Base-by-base conservation (phyloP, 169 alveolate genomes). In the Hammondia hammondi region DNA sequence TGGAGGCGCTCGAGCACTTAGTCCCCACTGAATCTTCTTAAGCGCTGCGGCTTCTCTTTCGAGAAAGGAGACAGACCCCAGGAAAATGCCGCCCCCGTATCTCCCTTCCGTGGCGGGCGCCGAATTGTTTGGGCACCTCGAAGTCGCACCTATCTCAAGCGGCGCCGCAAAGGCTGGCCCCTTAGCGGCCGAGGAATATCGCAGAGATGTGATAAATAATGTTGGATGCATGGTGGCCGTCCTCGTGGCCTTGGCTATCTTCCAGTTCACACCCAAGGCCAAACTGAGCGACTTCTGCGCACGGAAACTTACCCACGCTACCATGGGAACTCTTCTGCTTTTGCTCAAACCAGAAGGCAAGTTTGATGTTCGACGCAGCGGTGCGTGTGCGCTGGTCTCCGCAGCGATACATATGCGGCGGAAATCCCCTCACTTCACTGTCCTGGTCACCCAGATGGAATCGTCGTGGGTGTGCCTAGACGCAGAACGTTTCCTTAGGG, bases 191-290 rank as follows among this genome's bases (percentile, higher is more conserved):
- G 85, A 73, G 46, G 85, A 73, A 21, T 73, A 73, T 37, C 85
- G 12, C 14, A 73, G 85, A n/a, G 85, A 35, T 10, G 48, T 73
- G 52, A 12, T n/a, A 0, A 73, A 37, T 9, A 73, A 73, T 37
- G 52, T 73, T n/a, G 24, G 43, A 32, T n/a, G 43, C 27, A 37
- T 37, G 85, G 32, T 37, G 24, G 85, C 85, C 19, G 48, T 73
- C 48, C 21, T 73, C 52, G 85, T 73, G 5, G 52, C 48, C 52
- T 37, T 73, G n/a, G 85, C 85, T 14, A 46, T 73, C 29, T 73
- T 73, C 48, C 85, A 73, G 85, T 73, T 73, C 85, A 73, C 85
- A 6, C 85, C 85, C 43, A n/a, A n/a, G 43, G 48, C 10, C 48
- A 73, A 73, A 32, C 48, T 73, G 12, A 73, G 85, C 46, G 48